Conservation (phyloP, 2,329 filamentous ascomycete genomes). For the Pseudocercospora pini-densiflorae region DNA sequence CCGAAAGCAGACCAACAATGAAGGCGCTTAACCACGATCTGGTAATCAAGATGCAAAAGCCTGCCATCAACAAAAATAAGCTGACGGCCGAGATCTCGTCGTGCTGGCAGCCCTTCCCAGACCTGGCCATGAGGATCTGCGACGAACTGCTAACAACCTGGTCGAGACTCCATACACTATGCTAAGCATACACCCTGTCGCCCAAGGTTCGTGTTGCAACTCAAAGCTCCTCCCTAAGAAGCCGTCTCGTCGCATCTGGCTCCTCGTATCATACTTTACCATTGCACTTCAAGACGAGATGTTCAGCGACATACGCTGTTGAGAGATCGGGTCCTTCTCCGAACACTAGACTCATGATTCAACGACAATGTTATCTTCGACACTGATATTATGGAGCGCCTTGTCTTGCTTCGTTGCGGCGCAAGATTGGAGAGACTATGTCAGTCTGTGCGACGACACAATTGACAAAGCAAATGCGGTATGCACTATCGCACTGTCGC, state of each 20-base stretch:
- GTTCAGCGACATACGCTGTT: not conserved
- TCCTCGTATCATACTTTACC: not conserved
- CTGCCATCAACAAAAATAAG: not conserved
- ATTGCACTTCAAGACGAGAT: not conserved
- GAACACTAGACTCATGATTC: not conserved
- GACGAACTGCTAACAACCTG: conserved; percentile 1
- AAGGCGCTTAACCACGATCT: not conserved
- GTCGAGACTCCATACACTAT: not conserved
- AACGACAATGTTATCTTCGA: not conserved
- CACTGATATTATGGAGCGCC: not conserved
- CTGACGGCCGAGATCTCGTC: not conserved
- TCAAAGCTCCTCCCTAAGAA: conserved; percentile 1
- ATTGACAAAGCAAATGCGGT: conserved; percentile 1
- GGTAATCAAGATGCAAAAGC: not conserved
- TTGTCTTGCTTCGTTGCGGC: not conserved
- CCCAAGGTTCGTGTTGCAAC: not conserved
- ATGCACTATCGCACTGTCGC: not conserved
- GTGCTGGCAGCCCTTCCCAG: not conserved
- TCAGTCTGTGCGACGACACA: not conserved
- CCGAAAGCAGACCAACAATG: not conserved
- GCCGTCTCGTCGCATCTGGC: conserved; percentile 3
- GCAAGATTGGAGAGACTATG: conserved; percentile 2
- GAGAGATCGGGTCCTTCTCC: not conserved
- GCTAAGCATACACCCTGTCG: not conserved
- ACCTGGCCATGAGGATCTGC: not conserved